Conservation (phyloP, 2,329 filamentous ascomycete species). For the Xylaria sp. region DNA sequence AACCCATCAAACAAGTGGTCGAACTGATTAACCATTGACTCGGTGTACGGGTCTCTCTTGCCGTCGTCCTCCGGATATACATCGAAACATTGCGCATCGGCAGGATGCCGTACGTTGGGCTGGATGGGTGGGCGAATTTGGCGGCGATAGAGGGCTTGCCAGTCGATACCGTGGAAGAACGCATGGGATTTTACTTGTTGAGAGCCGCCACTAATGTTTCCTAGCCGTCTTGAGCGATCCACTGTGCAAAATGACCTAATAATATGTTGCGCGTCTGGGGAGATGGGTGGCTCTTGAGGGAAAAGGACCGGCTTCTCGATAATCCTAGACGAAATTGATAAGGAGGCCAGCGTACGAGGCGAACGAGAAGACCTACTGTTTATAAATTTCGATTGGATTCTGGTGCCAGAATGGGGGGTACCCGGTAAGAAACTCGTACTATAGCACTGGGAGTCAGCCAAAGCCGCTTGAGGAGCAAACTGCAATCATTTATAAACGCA, state of each 20-base stretch:
- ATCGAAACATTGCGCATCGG: constrained; percentile 84
- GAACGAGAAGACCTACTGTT: constrained; percentile 64
- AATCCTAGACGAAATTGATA: constrained; percentile 63
- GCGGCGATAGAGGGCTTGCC: constrained; percentile 75
- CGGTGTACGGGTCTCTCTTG: constrained; percentile 72
- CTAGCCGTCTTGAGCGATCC: constrained; percentile 79
- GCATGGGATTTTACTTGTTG: constrained; percentile 77
- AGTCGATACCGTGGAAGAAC: constrained; percentile 78
- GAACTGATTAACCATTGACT: constrained; percentile 74
- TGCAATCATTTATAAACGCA: not conserved
- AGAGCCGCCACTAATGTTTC: constrained; percentile 81
- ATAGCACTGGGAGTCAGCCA: constrained; percentile 1
- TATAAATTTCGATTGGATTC: constrained; percentile 88
- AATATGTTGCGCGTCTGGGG: constrained; percentile 75
- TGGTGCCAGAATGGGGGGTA: constrained; percentile 90
- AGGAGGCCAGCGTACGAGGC: not conserved
- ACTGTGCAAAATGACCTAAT: constrained; percentile 81
- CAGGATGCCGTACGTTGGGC: constrained; percentile 76
- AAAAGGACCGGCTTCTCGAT: constrained; percentile 81
- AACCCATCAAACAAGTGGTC: constrained; percentile 79
- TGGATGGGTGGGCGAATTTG: constrained; percentile 76
- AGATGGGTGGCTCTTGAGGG: constrained; percentile 73
- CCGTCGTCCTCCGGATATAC: constrained; percentile 81
- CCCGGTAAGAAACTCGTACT: constrained; percentile 83
- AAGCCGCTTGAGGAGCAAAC: not conserved